Conservation (phyloP, 768 basidiomycete genomes). For the Termitomyces sp. region DNA sequence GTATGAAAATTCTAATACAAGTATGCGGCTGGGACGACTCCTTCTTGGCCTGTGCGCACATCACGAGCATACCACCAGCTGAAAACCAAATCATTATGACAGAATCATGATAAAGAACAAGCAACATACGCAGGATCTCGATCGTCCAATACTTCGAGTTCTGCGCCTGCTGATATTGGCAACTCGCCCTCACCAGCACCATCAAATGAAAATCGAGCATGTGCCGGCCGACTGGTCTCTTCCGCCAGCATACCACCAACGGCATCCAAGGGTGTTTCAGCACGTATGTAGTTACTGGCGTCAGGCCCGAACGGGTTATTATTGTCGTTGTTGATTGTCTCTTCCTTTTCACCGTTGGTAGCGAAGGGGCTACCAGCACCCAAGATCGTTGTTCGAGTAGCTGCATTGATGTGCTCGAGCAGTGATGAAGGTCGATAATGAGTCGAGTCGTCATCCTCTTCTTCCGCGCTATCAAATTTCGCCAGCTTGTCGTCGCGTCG, state of each 20-base stretch:
- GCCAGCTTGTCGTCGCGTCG: slow-evolving; percentile 69
- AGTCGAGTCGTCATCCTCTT: slow-evolving; percentile 72
- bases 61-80: slow-evolving; percentile 97
- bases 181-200: slow-evolving; percentile 78
- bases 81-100: slow-evolving; percentile 8
- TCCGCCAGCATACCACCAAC: slow-evolving; percentile 61
- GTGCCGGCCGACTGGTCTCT: slow-evolving; percentile 70
- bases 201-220: slow-evolving; percentile 82
- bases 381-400: slow-evolving; percentile 79
- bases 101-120: not conserved
- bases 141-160: slow-evolving; percentile 78
- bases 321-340: slow-evolving; percentile 31
- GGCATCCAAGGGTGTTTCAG: slow-evolving; percentile 79
- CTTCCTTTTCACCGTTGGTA: slow-evolving; percentile 51
- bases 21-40: slow-evolving; percentile 90
- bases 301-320: slow-evolving; percentile 70
- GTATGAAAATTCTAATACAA: slow-evolving; percentile 60
- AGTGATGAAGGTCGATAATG: slow-evolving; percentile 84
- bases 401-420: slow-evolving; percentile 88
- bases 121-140: slow-evolving; percentile 69
- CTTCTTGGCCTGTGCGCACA: slow-evolving; percentile 73
- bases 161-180: slow-evolving; percentile 60
- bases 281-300: slow-evolving; percentile 72
- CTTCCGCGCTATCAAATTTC: slow-evolving; percentile 61
- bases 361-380: slow-evolving; percentile 42